Percentiles rank a stretch among this genome's conserved stretches.
Conservation (phyloP, 2,329 filamentous ascomycete genomes). For the Monosporascus cannonballus region DNA sequence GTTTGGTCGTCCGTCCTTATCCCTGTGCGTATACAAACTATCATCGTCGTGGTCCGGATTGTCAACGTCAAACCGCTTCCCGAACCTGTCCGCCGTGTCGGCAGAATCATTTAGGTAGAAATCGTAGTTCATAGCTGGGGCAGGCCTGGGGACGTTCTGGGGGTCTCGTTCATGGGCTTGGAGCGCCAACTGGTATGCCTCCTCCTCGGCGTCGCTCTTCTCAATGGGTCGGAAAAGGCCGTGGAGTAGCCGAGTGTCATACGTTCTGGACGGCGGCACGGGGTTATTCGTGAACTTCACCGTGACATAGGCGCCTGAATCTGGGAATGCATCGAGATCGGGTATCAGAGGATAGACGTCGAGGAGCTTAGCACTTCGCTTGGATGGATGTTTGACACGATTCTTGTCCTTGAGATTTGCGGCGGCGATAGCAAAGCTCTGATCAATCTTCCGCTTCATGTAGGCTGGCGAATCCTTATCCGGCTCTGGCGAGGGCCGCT, state of each 20-base stretch:
- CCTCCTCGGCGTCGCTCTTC: slow-evolving; percentile 47
- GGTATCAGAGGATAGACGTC: slow-evolving; percentile 57
- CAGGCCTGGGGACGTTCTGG: slow-evolving; percentile 46
- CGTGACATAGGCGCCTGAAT: slow-evolving; percentile 62
- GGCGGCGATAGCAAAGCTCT: slow-evolving; percentile 51
- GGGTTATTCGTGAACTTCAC: slow-evolving; percentile 65
- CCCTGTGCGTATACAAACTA: slow-evolving; percentile 47
- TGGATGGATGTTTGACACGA: slow-evolving; percentile 52
- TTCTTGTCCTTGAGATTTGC: slow-evolving; percentile 47
- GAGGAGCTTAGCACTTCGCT: slow-evolving; percentile 51
- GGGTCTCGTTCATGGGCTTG: slow-evolving; percentile 54
- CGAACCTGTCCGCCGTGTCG: slow-evolving; percentile 47
- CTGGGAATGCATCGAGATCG: slow-evolving; percentile 63
- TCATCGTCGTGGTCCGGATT: slow-evolving; percentile 49
- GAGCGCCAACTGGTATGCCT: slow-evolving; percentile 41
- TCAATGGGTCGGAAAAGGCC: slow-evolving; percentile 57
- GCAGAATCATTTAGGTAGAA: slow-evolving; percentile 53
- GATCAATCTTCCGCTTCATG: slow-evolving; percentile 63
- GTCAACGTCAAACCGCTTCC: slow-evolving; percentile 52
- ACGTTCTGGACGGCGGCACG: slow-evolving; percentile 44
- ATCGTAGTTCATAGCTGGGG: slow-evolving; percentile 58
- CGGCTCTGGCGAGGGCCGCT: slow-evolving; percentile 49
- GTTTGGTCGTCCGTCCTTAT: slow-evolving; percentile 37
- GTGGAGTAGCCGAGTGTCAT: slow-evolving; percentile 56
- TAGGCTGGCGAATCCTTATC: slow-evolving; percentile 57